Conservation (phyloP, 331 rosid genomes). For the Arachis monticola region DNA sequence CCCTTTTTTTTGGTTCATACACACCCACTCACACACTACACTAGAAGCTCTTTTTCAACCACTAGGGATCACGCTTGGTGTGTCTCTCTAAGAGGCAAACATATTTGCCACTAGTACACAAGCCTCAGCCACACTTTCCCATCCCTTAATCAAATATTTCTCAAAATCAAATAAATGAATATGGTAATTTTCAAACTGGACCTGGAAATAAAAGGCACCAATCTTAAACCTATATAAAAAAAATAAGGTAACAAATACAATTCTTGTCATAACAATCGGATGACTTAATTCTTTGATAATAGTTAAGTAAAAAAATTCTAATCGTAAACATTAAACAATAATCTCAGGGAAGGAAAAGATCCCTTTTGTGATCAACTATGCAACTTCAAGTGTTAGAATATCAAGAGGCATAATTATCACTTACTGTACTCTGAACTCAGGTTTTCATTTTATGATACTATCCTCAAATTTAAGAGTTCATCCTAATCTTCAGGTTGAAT, state of each 20-base stretch:
- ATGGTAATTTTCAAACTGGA: slow-evolving; percentile 20
- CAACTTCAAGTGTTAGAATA: slow-evolving; percentile 27
- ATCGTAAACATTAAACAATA: neutral
- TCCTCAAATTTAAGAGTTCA: slow-evolving; percentile 32
- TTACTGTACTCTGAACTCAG: slow-evolving; percentile 7
- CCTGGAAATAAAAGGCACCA: neutral
- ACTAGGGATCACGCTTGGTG: too few species aligned
- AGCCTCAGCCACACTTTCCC: too few species aligned
- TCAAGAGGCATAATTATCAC: slow-evolving; percentile 31
- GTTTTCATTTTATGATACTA: neutral
- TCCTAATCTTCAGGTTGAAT: slow-evolving; percentile 52
- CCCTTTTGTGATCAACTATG: slow-evolving; percentile 16
- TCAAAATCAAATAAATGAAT: slow-evolving; percentile 28
- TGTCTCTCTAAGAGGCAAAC: too few species aligned
- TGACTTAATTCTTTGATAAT: slow-evolving; percentile 22
- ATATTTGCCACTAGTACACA: too few species aligned
- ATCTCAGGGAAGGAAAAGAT: slow-evolving; percentile 13
- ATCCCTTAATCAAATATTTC: slow-evolving; percentile 5
- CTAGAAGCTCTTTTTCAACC: too few species aligned
- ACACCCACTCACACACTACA: too few species aligned
- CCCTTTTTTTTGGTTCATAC: too few species aligned
- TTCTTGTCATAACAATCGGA: slow-evolving; percentile 14
- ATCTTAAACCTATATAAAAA: neutral
- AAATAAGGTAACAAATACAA: slow-evolving; percentile 14
- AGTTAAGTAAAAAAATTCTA: slow-evolving; percentile 21